Base-by-base conservation (phyloP, 106 monocot species). In the Acorus calamus region DNA sequence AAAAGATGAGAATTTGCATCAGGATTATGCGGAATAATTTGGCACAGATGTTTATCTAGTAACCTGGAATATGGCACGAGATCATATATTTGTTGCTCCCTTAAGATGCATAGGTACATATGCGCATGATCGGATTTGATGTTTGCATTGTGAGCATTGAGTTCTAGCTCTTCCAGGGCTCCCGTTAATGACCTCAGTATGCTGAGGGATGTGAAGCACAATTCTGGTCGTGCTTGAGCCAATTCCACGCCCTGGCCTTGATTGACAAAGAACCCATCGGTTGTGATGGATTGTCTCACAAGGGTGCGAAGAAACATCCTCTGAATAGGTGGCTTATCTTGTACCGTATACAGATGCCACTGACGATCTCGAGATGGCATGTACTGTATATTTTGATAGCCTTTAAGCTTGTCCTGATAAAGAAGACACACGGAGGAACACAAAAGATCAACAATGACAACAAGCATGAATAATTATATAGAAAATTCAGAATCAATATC, bases 261-360 rank as follows among this genome's bases (percentile, higher is more conserved):
- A n/a, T 73, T 60, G 8, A 69, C 55, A 51, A 69, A 76, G 62
- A 81, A 80, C 4, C 84, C 87, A 67, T 81, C 76, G 41, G 48
- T 55, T 6, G 74, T 67, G 50, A 66, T 80, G 41, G 87, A 81
- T 71, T 98, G 98, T 65, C 92, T 80, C 8, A 98, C 88, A 60
- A 98, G 85, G 4, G 92, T 92, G 8, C 98, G 67, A 9, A 98
- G 81, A 71, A 98, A 98, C 98, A 98, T 92, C 67, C 98, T 87
- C 64, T 81, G 92, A 52, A 83, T 69, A 50, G 51, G 78, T 11
- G 71, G 57, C 47, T 80, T 91, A 51, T 98, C 98, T 13, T 62
- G 52, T 54, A 92, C 83, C 12, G 83, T 88, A 73, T 92, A 98
- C 46, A 92, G 66, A 71, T 92, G 98, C 98, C 98, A 98, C 66